phyloP scores from a whole-genome alignment of 176 grass and related monocot species.

The Ampelocalamus luodianensis region DNA sequence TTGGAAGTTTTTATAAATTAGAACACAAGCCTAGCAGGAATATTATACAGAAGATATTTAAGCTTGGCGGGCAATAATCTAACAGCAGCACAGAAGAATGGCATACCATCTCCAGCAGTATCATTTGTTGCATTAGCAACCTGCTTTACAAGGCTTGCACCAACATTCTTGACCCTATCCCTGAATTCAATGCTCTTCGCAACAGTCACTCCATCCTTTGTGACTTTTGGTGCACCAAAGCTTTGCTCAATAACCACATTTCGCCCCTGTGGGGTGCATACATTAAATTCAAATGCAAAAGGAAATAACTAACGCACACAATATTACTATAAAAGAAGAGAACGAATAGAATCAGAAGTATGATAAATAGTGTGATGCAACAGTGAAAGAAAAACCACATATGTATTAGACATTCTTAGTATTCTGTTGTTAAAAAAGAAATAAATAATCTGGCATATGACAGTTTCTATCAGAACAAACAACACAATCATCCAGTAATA shows the following conservation, averaged over 20 bases:
- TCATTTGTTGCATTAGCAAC: conserved; percentile 97
- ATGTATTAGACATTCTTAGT: background rate
- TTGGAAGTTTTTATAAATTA: background rate
- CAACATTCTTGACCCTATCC: conserved; percentile 88
- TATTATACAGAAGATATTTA: background rate
- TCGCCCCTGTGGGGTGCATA: conserved; percentile 61
- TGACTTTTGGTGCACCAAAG: conserved; percentile 96
- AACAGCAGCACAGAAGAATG: background rate
- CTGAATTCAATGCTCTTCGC: conserved; percentile 98
- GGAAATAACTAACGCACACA: background rate
- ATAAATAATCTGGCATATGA: background rate
- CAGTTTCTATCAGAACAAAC: background rate
- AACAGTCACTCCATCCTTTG: conserved; percentile 96
- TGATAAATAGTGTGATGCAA: background rate
- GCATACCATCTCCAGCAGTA: conserved; percentile 91
- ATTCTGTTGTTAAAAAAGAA: background rate
- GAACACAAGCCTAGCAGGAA: background rate
- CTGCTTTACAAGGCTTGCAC: conserved; percentile 97
- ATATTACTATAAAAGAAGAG: background rate
- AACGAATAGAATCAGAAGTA: background rate
- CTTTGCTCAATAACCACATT: conserved; percentile 95
- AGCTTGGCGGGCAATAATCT: background rate
- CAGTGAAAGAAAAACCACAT: background rate
- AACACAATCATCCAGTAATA: background rate
- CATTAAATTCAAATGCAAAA: background rate